Conservation (phyloP, 169 alveolate species). For the Plasmodium relictum region DNA sequence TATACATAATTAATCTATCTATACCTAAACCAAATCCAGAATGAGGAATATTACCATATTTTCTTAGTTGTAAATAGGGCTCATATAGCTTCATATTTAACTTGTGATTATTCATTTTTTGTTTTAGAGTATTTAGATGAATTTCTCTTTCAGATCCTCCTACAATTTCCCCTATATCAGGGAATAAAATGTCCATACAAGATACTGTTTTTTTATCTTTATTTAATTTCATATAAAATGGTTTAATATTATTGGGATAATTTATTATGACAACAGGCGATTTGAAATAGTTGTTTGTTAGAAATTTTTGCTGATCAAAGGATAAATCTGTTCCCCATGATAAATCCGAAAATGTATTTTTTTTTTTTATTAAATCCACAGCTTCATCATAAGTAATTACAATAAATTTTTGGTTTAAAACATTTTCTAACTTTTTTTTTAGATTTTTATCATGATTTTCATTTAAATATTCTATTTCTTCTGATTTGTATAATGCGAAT, state of each 20-base stretch:
- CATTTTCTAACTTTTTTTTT: conserved; percentile 34
- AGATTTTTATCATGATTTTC: conserved; percentile 41
- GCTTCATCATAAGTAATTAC: conserved; percentile 80
- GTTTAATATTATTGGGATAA: conserved; percentile 93
- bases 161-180: conserved; percentile 96
- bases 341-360: conserved; percentile 85
- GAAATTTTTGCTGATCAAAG: conserved; percentile 82
- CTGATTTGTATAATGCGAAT: conserved; percentile 66
- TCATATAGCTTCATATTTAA: conserved; percentile 87
- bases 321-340: conserved; percentile 87
- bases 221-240: conserved; percentile 95
- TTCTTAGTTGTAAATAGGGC: conserved; percentile 94
- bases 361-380: conserved; percentile 72
- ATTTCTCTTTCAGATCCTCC: conserved; percentile 98
- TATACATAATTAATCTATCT: conserved; percentile 97
- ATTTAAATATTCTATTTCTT: conserved; percentile 73
- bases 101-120: conserved; percentile 89
- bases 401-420: conserved; percentile 39
- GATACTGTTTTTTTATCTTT: conserved; percentile 95
- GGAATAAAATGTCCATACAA: conserved; percentile 97
- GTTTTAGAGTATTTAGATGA: conserved; percentile 34
- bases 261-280: conserved; percentile 86
- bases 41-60: conserved; percentile 97
- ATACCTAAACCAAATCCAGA: conserved; percentile 99
- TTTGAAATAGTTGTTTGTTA: conserved; percentile 89